A percentile compares a stretch with the other conserved stretches of the same genome.
phyloP scores from a whole-genome alignment of 2,329 filamentous ascomycete genomes.

The Trichoderma atroviride region DNA sequence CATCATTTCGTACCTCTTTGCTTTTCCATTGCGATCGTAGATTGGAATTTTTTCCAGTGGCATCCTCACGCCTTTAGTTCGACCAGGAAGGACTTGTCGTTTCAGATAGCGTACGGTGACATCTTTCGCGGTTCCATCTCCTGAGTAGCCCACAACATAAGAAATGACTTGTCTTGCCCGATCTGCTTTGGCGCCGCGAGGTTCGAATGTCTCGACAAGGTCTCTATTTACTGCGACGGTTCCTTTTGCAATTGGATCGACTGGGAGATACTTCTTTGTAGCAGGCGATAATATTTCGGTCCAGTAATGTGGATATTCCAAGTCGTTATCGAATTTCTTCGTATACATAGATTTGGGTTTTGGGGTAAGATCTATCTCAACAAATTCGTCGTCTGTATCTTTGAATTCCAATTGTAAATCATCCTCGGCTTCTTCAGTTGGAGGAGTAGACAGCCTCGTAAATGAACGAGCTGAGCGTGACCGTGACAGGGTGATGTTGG shows the following conservation, averaged over 20 bases:
- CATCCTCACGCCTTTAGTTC: conserved; percentile 83
- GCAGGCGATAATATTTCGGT: conserved; percentile 83
- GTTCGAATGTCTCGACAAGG: conserved; percentile 74
- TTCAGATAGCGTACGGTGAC: conserved; percentile 91
- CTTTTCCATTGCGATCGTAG: conserved; percentile 74
- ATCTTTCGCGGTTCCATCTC: conserved; percentile 89
- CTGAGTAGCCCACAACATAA: conserved; percentile 81
- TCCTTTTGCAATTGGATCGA: conserved; percentile 73
- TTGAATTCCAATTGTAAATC: conserved; percentile 45
- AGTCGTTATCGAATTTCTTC: conserved; percentile 70
- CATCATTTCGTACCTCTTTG: conserved; percentile 73
- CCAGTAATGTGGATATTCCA: conserved; percentile 90
- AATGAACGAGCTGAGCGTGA: conserved; percentile 27
- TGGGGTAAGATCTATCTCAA: conserved; percentile 54
- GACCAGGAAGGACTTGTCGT: conserved; percentile 78
- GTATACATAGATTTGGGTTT: conserved; percentile 42
- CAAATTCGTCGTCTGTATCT: conserved; percentile 61
- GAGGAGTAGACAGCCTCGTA: conserved; percentile 12
- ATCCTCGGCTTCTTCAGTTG: conserved; percentile 51
- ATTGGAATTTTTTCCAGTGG: conserved; percentile 78
- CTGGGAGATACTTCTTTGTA: conserved; percentile 75
- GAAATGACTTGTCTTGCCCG: conserved; percentile 86
- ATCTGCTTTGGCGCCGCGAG: conserved; percentile 79
- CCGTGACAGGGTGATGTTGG: background rate
- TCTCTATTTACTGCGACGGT: conserved; percentile 73